Evolutionary conservation across 1,284 basidiomycete species (phyloP), one percentile per base, ranked within the genome.

Genomic region (Moesziomyces aphidis): DNA sequence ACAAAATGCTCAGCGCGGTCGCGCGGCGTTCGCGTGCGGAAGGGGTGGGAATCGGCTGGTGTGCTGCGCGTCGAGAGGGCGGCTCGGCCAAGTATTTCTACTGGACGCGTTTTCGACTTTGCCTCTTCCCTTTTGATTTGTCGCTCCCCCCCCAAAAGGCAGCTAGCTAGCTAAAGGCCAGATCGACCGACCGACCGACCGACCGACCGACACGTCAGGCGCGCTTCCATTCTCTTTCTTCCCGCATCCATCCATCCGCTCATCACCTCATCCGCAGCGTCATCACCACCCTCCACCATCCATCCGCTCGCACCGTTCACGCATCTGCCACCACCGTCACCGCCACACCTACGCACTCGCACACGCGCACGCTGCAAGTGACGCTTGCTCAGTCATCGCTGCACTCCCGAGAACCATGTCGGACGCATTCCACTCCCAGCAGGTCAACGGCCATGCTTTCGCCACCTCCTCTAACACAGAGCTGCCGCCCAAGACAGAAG

Each of bases 61-160:
- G 2, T 5, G 36, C 11, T 13, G 39, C 39, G 39, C 39, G 39
- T 42, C 28, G 51, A 51, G 50, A n/a, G 45, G 15, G 24, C 15
- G 28, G 28, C 22, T 50, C 45, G 44, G 48, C 36, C n/a, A 42
- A 49, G 67, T 70, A 70, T 70, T 52, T 63, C 44, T 63, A 59
- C 55, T 55, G 57, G 61, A 70, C 67, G 67, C 67, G 67, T 70
- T 70, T 56, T 5, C 34, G 43, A 55, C 5, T 26, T 53, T 52
- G 50, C 23, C 39, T 50, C 61, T 70, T 64, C 50, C 67, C 61
- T 71, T 50, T 55, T 39, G 50, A 71, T 59, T 71, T 64, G 48
- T 58, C 60, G 48, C 51, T 61, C 48, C 50, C 23, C 47, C 39
- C 48, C 36, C 31, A 34, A 10, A 10, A 28, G 26, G 26, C 26